Evolutionary conservation across 148 eudicot genomes (phyloP).

Genomic region (Rhododendron mucronatum): DNA sequence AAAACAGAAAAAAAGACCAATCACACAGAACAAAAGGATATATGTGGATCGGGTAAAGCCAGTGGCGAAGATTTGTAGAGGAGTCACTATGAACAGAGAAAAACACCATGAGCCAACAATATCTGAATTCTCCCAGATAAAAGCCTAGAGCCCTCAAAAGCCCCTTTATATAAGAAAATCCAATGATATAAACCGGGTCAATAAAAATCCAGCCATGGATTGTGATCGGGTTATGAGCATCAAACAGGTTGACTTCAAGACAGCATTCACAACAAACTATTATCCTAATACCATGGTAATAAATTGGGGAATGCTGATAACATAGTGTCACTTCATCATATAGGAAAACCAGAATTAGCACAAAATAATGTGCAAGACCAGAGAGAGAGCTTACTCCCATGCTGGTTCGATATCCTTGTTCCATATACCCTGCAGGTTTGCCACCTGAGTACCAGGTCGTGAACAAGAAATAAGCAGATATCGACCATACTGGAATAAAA

Average conservation of each 20-base stretch:
- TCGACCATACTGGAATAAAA: conserved; percentile 83
- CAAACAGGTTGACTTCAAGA: not conserved
- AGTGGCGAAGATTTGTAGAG: not conserved
- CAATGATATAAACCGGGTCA: not conserved
- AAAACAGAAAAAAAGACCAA: not conserved
- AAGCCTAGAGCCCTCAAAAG: not conserved
- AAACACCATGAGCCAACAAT: not conserved
- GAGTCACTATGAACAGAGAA: not conserved
- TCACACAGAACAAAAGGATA: not conserved
- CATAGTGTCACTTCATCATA: not conserved
- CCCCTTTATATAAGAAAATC: not conserved
- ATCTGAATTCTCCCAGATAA: not conserved
- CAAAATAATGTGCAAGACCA: not conserved
- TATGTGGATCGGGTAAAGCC: not conserved
- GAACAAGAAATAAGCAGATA: conserved; percentile 79
- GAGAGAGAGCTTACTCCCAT: conserved; percentile 48
- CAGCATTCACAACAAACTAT: not conserved
- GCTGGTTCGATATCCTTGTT: conserved; percentile 59
- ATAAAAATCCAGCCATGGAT: not conserved
- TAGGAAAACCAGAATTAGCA: not conserved
- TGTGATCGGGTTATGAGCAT: not conserved
- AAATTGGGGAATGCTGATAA: not conserved
- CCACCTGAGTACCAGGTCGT: conserved; percentile 71
- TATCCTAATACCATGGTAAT: not conserved
- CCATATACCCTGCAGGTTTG: conserved; percentile 93